Evolutionary conservation across 768 basidiomycete genomes (phyloP).

Genomic region (Amanita brunnescens): DNA sequence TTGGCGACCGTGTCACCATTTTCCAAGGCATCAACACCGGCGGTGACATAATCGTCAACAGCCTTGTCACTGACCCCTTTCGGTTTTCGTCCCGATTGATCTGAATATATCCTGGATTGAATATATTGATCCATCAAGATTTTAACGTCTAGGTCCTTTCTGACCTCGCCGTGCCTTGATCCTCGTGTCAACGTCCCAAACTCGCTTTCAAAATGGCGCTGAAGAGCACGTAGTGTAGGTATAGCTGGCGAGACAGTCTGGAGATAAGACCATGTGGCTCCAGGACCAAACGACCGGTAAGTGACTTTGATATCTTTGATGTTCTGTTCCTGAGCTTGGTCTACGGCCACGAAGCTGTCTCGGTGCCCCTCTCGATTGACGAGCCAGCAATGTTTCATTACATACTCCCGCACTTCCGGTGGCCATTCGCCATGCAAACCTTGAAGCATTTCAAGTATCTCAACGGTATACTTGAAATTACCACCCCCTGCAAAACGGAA

Average conservation of each 20-base stretch:
- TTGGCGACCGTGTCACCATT: not conserved
- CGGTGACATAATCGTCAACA: not conserved
- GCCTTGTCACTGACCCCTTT: not conserved
- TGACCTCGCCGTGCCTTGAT: not conserved
- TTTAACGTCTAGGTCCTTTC: not conserved
- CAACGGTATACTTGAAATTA: constrained; percentile 24
- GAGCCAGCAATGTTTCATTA: constrained; percentile 23
- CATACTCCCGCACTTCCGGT: constrained; percentile 17
- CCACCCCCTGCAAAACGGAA: constrained; percentile 10
- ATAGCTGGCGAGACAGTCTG: not conserved
- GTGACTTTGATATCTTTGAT: constrained; percentile 28
- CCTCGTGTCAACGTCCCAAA: not conserved
- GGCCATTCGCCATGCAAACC: constrained; percentile 23
- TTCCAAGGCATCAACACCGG: not conserved
- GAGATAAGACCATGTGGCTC: not conserved
- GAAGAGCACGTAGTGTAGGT: not conserved
- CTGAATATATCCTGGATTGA: too few relatives aligned
- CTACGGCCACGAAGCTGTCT: constrained; percentile 18
- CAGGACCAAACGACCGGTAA: not conserved
- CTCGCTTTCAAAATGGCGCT: not conserved
- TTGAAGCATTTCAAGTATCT: constrained; percentile 27
- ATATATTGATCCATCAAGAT: not conserved
- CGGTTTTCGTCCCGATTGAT: not conserved
- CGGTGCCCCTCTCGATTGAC: constrained; percentile 20
- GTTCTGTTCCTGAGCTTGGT: constrained; percentile 27